Base-by-base conservation (phyloP, 192 early-diverging fungal species). In the Coemansia javaensis region DNA sequence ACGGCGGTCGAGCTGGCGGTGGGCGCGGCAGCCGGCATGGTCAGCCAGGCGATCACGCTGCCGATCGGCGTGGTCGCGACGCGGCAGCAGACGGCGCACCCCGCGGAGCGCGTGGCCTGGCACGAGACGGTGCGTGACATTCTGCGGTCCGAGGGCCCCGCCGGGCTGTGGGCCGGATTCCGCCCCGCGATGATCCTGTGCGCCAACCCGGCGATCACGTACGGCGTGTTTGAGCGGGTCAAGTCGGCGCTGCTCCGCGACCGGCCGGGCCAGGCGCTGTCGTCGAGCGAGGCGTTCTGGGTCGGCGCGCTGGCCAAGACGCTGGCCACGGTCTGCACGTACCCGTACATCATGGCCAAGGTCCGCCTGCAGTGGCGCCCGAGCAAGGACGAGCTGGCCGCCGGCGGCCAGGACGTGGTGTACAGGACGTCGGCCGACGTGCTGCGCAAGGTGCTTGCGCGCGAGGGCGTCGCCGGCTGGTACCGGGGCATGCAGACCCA, bases 271-370 rank as follows among this genome's bases (percentile, higher is more conserved):
- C 69, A 69, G 62, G 50, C 46, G 15, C 56, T 98, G 54, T 71
- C 82, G 11, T 79, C 89, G 14, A 83, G 79, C n/a, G 78, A 93
- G 56, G 86, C 87, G n/a, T 99, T 99, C 53, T 73, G 87, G 60
- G 82, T 91, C 24, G 94, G 92, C n/a, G 97, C 96, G 10, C 39
- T 96, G 21, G 81, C 88, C 30, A 99, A 99, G 57, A 91, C 93
- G 0, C 64, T 99, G 60, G 96, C 88, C 7, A 91, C 89, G 17
- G 66, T 87, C 12, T 58, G 87, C 41, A 89, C 83, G 14, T 90
- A 98, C 53, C 94, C 96, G 18, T 99, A 97, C 58, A 99, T 99
- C 64, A 97, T 99, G 96, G 96, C 96, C 35, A 99, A 99, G 56
- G 91, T 97, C 17, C 76, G 92, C 40, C 80, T 99, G 51, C 96